Evolutionary conservation across 169 alveolate species (phyloP), one percentile per base, ranked within the genome.

Genomic region (Eimeria maxima): DNA sequence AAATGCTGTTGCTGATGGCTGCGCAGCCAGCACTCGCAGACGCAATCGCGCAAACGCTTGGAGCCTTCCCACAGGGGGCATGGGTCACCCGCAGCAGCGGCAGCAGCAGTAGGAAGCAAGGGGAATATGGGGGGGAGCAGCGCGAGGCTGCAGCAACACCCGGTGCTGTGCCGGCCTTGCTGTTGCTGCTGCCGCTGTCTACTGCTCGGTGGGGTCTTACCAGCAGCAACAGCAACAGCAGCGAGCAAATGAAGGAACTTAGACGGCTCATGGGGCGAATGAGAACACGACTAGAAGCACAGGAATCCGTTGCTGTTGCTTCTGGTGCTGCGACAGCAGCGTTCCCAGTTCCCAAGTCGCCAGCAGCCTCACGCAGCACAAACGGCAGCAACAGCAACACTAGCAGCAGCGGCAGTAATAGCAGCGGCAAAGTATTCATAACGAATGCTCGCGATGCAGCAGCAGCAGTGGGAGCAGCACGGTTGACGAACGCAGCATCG

Each of bases 31-130:
- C 87, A 50, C 57, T 76, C 2, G 50, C 87, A 18, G 87, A 76
- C 53, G 87, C 60, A 14, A 50, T 76, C 7, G 87, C 87, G 13
- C 87, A 76, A 42, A 57, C 87, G 27, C n/a, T 76, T 20, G 87
- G 87, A n/a, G 50, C 57, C n/a, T 76, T 76, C 57, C 87, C 87
- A 18, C 87, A 76, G n/a, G 87, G 87, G 29, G 87, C 57, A 27
- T 76, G 87, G 87, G 38, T 33, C 60, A 42, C 29, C 87, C 33
- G 60, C 57, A 4, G 60, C 87, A 76, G 87, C 87, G 44, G 57
- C 87, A 38, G 22, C 57, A 76, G 87, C 87, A 38, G 50, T 27
- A 76, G 87, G 71, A 24, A 7, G 71, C 71, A 20, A 24, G 18
- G 71, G 71, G 29, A 60, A 24, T n/a, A 42, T n/a, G 18, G 87